Base-by-base conservation (phyloP, 345 rosid species). In the Pistacia atlantica region DNA sequence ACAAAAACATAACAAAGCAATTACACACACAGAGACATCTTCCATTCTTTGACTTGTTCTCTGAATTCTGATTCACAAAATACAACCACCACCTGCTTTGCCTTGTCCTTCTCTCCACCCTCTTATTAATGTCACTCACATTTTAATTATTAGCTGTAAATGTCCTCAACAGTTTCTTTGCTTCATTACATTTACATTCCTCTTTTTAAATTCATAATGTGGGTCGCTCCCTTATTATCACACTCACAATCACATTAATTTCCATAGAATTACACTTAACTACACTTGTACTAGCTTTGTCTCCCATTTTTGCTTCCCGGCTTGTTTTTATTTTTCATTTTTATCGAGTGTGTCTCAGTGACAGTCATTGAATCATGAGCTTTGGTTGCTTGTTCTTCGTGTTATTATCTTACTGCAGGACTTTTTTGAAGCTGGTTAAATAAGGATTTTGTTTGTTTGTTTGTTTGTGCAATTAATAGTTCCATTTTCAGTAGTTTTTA, bases 341-440 rank as follows among this genome's bases (percentile, higher is more conserved):
- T 71, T 63, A 67, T 52, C 9, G 76, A 56, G 65, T 33, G 65
- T 14, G 51, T 46, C 45, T 48, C 45, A 35, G 3, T 48, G 65
- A 60, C 79, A 72, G 70, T 66, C 71, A 72, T 81, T 73, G 78
- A 69, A 72, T 80, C 84, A 64, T 73, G 75, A 65, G 72, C 71
- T 77, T 65, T 56, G 62, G 63, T 80, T 75, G 45, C 75, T 76
- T 69, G 31, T 33, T 11, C 14, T 76, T 78, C 63, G 51, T 20
- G 74, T 37, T 22, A 8, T 14, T 71, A 25, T 11, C 70, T 45
- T 25, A 51, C 66, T 57, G 18, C 12, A 54, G 68, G 66, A 65
- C 56, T 37, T 46, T 57, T 55, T 56, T 45, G 60, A 67, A 70
- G 66, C 76, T 69, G 68, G 51, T 9, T n/a, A 49, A 54, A 74